These are phyloP conservation scores for Botrytis tulipae DNA, from an alignment of 2,329 filamentous ascomycete genomes.

Conservation along the genomic window DNA sequence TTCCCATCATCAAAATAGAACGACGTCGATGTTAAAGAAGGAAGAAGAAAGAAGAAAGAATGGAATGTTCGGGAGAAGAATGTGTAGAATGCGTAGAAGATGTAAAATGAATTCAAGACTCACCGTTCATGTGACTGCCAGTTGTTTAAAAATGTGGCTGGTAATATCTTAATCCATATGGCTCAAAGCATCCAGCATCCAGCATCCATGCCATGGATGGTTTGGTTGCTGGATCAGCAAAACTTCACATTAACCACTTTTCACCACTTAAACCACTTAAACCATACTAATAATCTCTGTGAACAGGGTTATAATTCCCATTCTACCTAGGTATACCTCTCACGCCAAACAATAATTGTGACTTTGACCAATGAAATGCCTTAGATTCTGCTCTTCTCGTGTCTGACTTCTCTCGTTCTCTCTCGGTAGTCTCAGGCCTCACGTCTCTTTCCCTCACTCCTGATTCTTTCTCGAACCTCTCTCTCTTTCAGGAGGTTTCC, in stretches of 20 bases:
- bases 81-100: not conserved
- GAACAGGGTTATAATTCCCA: not conserved
- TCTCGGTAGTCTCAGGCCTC: not conserved
- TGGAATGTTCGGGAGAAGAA: not conserved
- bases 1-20: not conserved
- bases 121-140: conserved; percentile 4
- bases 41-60: not conserved
- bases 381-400: not conserved
- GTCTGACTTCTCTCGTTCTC: not conserved
- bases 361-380: not conserved
- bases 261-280: not conserved
- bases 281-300: not conserved
- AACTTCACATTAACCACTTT: not conserved
- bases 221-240: not conserved
- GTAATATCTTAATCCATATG: no score
- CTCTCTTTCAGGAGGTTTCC: not conserved
- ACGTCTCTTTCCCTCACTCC: not conserved
- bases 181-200: not conserved
- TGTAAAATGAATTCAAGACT: not conserved
- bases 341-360: not conserved
- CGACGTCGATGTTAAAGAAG: not conserved
- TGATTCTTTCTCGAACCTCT: not conserved
- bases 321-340: not conserved
- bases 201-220: no score
- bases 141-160: conserved; percentile 8